Evolutionary conservation across 2,329 filamentous ascomycete genomes (phyloP), one percentile per base, ranked within the genome.

Genomic region (Cladosporium sp.): DNA sequence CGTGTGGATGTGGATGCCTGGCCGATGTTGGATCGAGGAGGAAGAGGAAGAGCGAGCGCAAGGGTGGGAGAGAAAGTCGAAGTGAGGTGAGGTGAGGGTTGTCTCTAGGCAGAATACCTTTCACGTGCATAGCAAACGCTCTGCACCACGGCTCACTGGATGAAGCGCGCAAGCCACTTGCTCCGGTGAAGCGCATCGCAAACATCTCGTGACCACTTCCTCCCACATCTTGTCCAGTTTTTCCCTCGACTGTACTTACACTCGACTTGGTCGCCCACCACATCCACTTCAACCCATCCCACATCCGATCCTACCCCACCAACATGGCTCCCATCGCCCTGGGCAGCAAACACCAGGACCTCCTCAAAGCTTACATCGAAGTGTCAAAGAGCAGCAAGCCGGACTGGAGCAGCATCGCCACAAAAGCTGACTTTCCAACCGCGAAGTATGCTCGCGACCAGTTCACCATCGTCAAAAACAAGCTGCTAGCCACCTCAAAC

Each of bases 251-350:
- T 17, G 12, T 11, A 19, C 22, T 45, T 25, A 15, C 3, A 14
- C 20, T 43, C 11, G 17, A 28, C 5, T 25, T 28, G n/a, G 3
- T 8, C 28, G 15, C 15, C 43, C 7, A 8, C 15, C 6, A 47
- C 15, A 30, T 30, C 43, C 3, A 47, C 43, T 17, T n/a, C 43
- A 19, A 9, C 43, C 17, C 22, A 47, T 9, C 9, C 6, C 14
- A 66, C 70, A 8, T 60, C 68, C 4, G 61, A 62, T 6, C 64
- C 66, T 30, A 51, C 58, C 5, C 55, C 54, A 30, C 42, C 59
- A 28, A 49, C 17, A 55, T 55, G 52, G 28, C 52, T 45, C 40
- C 52, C 40, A 45, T 55, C 14, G 14, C 39, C 39, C 19, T 55
- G 12, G 14, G 39, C 6, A 17, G 17, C 39, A 55, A 55, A 30